phyloP scores from a whole-genome alignment of 805 yeast species.

The Hanseniaspora guilliermondii region DNA sequence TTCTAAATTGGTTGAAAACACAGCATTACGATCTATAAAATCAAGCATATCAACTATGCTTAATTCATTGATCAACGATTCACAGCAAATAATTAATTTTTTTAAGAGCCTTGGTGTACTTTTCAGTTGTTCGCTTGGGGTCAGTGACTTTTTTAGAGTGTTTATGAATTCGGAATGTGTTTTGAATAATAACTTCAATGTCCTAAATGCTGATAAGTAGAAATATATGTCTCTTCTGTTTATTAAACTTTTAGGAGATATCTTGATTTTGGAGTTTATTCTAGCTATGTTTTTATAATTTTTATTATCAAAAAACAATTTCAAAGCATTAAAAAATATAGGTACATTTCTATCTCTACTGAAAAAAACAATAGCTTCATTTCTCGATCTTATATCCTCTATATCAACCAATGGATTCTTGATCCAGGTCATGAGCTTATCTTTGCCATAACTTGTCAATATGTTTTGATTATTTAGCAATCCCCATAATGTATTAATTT shows the following conservation, averaged over 20 bases:
- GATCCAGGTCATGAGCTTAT: conserved; percentile 62
- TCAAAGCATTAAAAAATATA: conserved; percentile 28
- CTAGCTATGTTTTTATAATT: conserved; percentile 45
- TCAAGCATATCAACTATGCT: conserved; percentile 22
- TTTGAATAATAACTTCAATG: conserved; percentile 28
- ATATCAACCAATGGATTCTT: conserved; percentile 52
- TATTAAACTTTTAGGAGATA: conserved; percentile 36
- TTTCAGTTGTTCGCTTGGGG: conserved; percentile 15
- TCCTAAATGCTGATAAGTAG: conserved; percentile 37
- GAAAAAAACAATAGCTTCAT: conserved; percentile 44
- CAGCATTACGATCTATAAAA: conserved; percentile 44
- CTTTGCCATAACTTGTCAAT: conserved; percentile 58
- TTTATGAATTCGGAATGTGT: conserved; percentile 24
- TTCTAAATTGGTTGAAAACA: conserved; percentile 36
- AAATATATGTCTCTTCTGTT: conserved; percentile 46
- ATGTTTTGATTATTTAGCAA: conserved; percentile 50
- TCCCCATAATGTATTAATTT: conserved; percentile 66
- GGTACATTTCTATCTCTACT: conserved; percentile 27
- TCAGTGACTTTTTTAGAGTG: conserved; percentile 17
- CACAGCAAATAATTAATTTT: conserved; percentile 17
- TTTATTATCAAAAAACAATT: conserved; percentile 25
- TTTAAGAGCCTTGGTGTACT: conserved; percentile 29
- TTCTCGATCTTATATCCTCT: conserved; percentile 45
- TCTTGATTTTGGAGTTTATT: conserved; percentile 45
- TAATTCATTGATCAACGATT: not conserved